phyloP scores from a whole-genome alignment of 2,329 filamentous ascomycete species.

The Chalaropsis thielavioides region DNA sequence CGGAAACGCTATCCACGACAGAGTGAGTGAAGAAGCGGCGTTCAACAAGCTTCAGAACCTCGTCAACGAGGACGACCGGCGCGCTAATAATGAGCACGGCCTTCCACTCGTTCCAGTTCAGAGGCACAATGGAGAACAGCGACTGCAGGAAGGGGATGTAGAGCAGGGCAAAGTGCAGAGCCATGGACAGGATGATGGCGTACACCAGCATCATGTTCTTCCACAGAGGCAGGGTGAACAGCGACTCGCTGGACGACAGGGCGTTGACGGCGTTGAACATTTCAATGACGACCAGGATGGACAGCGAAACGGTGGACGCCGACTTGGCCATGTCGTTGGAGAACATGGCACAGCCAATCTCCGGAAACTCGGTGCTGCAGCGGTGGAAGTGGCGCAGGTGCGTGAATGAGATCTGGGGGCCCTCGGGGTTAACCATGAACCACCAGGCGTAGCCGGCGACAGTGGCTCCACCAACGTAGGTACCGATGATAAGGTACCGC shows the following conservation, averaged over 20 bases:
- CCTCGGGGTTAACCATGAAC: conserved; percentile 91
- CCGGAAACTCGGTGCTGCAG: conserved; percentile 71
- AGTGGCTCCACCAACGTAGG: conserved; percentile 85
- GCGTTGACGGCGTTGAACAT: conserved; percentile 99
- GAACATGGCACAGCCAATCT: conserved; percentile 90
- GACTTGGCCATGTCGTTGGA: conserved; percentile 70
- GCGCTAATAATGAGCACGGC: conserved; percentile 78
- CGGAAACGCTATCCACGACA: conserved; percentile 25
- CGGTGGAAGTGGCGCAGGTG: conserved; percentile 89
- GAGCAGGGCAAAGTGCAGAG: conserved; percentile 81
- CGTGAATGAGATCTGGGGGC: conserved; percentile 81
- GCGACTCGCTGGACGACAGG: conserved; percentile 83
- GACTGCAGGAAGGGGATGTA: conserved; percentile 81
- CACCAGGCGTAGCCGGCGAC: conserved; percentile 99
- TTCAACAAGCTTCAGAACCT: conserved; percentile 67
- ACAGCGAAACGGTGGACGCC: conserved; percentile 84
- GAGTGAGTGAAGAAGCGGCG: conserved; percentile 47
- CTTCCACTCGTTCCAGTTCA: conserved; percentile 80
- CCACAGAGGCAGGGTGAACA: conserved; percentile 90
- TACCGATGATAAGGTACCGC: conserved; percentile 90
- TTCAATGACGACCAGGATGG: conserved; percentile 88
- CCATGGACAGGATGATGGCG: conserved; percentile 85
- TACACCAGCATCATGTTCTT: conserved; percentile 97
- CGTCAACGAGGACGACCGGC: conserved; percentile 80
- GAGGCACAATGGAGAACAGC: conserved; percentile 79